phyloP scores from a whole-genome alignment of 129 eudicot genomes.

The Lactuca sativa region DNA sequence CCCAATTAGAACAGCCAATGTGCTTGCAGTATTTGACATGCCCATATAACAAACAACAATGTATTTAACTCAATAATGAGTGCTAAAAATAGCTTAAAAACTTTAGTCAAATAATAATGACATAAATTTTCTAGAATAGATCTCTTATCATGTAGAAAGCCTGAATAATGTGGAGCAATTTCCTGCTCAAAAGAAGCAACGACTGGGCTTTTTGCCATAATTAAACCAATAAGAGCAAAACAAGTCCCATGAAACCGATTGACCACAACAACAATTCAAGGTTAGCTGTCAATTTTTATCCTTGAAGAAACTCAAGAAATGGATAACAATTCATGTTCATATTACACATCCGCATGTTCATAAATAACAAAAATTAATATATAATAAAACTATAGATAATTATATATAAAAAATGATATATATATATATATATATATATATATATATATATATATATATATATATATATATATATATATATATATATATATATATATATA shows the following conservation, averaged over 20 bases:
- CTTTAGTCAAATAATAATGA: neutral
- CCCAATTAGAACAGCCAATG: conserved; percentile 84
- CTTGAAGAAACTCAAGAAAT: conserved; percentile 3
- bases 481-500: too few relatives aligned
- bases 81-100: neutral
- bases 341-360: conserved; percentile 61
- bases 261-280: conserved; percentile 49
- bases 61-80: neutral
- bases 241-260: conserved; percentile 87
- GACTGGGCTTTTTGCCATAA: conserved; percentile 65
- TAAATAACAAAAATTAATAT: too few relatives aligned
- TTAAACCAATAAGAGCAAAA: conserved; percentile 77
- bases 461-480: too few relatives aligned
- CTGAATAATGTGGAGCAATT: conserved; percentile 91
- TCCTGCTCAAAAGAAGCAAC: conserved; percentile 79
- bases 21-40: conserved; percentile 86
- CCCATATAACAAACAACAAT: conserved; percentile 41
- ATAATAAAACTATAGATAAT: too few relatives aligned
- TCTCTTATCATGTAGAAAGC: conserved; percentile 75
- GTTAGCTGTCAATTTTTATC: neutral
- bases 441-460: too few relatives aligned
- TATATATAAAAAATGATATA: too few relatives aligned
- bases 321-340: neutral
- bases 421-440: too few relatives aligned
- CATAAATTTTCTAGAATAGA: neutral